phyloP scores from a whole-genome alignment of 345 rosid species.

The Eucalyptus globulus region DNA sequence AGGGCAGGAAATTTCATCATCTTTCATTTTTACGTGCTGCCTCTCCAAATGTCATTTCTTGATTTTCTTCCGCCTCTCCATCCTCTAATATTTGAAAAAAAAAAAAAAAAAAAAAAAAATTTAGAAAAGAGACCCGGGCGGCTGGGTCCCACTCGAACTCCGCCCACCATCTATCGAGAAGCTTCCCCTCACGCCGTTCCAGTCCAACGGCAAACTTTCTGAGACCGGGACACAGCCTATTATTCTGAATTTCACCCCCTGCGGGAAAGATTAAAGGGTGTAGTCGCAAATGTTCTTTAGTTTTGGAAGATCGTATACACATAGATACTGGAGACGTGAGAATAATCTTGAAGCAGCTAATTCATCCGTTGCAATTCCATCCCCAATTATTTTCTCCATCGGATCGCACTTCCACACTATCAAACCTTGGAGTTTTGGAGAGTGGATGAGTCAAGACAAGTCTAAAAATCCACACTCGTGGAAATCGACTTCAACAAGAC shows the following conservation, averaged over 20 bases:
- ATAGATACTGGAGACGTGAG: not conserved
- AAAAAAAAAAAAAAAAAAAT: too few species aligned
- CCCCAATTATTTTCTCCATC: not conserved
- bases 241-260: rapidly evolving
- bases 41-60: not conserved
- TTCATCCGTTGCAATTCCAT: not conserved
- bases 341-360: not conserved
- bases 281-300: not conserved
- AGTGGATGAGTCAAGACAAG: too few species aligned
- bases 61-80: too few species aligned
- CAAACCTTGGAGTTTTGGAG: not conserved
- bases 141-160: not conserved
- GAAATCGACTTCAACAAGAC: too few species aligned
- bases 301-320: rapidly evolving
- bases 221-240: not conserved
- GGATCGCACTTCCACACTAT: rapidly evolving
- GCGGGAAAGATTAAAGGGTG: rapidly evolving
- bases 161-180: rapidly evolving
- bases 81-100: too few species aligned
- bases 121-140: too few species aligned
- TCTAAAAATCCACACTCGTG: too few species aligned
- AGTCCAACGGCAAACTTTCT: too few species aligned
- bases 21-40: too few species aligned
- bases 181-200: too few species aligned
- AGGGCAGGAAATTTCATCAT: too few species aligned